These are phyloP conservation scores for Thalassiosira sp. DNA, from an alignment of 352 stramenopile species.

Conservation along the genomic window DNA sequence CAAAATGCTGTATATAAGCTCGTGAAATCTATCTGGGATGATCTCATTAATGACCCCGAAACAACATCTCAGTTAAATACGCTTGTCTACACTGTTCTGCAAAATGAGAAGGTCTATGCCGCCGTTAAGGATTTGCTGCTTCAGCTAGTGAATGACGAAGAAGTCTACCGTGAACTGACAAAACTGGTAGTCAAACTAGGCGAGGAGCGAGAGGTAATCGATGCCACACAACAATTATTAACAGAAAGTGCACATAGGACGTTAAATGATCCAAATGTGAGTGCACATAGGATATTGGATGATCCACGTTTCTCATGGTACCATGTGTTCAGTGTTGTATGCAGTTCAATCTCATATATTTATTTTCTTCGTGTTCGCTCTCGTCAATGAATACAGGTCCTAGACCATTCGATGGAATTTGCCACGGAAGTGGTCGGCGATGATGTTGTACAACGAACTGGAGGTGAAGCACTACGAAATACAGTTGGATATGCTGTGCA, in stretches of 20 bases:
- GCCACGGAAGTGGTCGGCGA: slow-evolving; percentile 81
- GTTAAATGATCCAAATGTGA: slow-evolving; percentile 80
- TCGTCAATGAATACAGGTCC: too few species aligned
- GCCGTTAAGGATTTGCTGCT: slow-evolving; percentile 62
- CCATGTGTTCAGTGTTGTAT: too few species aligned
- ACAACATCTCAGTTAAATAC: slow-evolving; percentile 71
- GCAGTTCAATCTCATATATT: too few species aligned
- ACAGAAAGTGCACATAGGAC: slow-evolving; percentile 73
- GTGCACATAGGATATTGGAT: too few species aligned
- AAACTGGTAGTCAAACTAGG: slow-evolving; percentile 67
- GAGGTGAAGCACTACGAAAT: slow-evolving; percentile 80
- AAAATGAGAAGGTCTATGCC: slow-evolving; percentile 70
- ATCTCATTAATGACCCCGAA: slow-evolving; percentile 73
- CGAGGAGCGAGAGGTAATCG: slow-evolving; percentile 63
- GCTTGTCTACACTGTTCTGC: slow-evolving; percentile 68
- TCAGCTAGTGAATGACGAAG: slow-evolving; percentile 72
- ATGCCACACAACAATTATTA: slow-evolving; percentile 66
- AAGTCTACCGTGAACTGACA: slow-evolving; percentile 75
- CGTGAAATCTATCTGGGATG: slow-evolving; percentile 68
- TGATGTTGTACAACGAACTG: slow-evolving; percentile 80
- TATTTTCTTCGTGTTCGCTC: too few species aligned
- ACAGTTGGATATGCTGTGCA: slow-evolving; percentile 79
- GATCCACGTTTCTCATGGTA: too few species aligned
- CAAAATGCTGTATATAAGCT: slow-evolving; percentile 62
- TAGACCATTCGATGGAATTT: slow-evolving; percentile 85